Percentiles rank a stretch among this genome's conserved stretches.
Conservation (phyloP, 2,329 filamentous ascomycete species). For the Cladosporium sphaerospermum region DNA sequence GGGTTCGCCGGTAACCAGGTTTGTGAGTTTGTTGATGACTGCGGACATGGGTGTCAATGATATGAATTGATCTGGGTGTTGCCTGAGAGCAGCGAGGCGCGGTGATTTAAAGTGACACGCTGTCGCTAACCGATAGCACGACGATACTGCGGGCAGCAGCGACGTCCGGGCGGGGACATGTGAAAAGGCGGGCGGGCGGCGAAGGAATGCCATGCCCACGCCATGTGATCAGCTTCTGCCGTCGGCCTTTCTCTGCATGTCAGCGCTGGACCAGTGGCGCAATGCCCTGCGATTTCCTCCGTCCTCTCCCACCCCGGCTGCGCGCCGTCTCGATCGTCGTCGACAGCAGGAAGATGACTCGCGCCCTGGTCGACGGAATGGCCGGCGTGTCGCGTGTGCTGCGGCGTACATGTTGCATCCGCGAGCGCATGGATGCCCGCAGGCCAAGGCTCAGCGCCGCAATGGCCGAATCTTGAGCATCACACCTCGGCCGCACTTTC, state of each 20-base stretch:
- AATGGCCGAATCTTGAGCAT: background rate
- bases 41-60: background rate
- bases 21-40: conserved; percentile 3
- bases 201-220: conserved; percentile 12
- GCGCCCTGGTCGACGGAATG: conserved; percentile 8
- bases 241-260: conserved; percentile 10
- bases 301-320: background rate
- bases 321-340: background rate
- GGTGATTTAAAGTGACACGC: conserved; percentile 3
- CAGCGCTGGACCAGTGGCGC: background rate
- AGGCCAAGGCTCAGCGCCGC: conserved; percentile 3
- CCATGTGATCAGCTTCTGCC: conserved; percentile 15
- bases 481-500: background rate
- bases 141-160: background rate
- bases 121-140: background rate
- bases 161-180: conserved; percentile 5
- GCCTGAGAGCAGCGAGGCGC: background rate
- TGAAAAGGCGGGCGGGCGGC: conserved; percentile 10
- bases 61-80: background rate
- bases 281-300: conserved; percentile 1
- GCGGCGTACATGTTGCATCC: conserved; percentile 8
- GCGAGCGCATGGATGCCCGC: conserved; percentile 6
- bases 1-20: background rate
- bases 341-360: conserved; percentile 1
- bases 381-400: conserved; percentile 5